Evolutionary conservation across 1,139 yeast genomes (phyloP).

Genomic region (Pneumocystis murina): DNA sequence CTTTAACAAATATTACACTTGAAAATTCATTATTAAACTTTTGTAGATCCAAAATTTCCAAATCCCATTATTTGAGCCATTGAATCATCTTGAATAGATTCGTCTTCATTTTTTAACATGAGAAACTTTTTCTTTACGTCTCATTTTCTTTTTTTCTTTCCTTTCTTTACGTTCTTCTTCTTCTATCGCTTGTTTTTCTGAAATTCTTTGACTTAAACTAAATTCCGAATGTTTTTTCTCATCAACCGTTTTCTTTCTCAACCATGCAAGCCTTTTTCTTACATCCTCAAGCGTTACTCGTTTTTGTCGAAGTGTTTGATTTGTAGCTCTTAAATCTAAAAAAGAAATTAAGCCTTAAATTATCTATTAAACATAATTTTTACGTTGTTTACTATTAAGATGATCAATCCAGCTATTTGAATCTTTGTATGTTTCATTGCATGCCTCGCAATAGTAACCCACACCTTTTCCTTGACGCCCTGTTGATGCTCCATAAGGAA

Average conservation of each 20-base stretch:
- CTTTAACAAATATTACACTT: background rate
- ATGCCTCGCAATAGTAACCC: constrained; percentile 71
- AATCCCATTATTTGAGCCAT: constrained; percentile 47
- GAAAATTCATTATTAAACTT: background rate
- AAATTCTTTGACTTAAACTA: constrained; percentile 7
- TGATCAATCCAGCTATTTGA: constrained; percentile 71
- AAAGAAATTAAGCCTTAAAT: background rate
- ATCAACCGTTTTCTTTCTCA: constrained; percentile 14
- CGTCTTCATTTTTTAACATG: constrained; percentile 18
- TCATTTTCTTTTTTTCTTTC: constrained; percentile 14
- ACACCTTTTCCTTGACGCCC: constrained; percentile 47
- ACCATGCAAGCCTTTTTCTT: constrained; percentile 21
- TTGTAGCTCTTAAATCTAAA: constrained; percentile 17
- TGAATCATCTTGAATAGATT: constrained; percentile 18
- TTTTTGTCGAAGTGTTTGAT: constrained; percentile 21
- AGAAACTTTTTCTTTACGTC: constrained; percentile 19
- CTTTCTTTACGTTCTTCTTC: constrained; percentile 20
- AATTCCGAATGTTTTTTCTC: constrained; percentile 9
- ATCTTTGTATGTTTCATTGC: constrained; percentile 69
- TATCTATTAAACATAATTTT: constrained; percentile 14
- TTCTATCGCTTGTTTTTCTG: constrained; percentile 22
- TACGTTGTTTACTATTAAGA: constrained; percentile 44
- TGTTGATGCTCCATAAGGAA: constrained; percentile 30
- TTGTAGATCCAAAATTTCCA: constrained; percentile 13
- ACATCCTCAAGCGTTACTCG: constrained; percentile 28